Conservation (phyloP, 805 yeast genomes). For the Alloascoidea hylecoeti region DNA sequence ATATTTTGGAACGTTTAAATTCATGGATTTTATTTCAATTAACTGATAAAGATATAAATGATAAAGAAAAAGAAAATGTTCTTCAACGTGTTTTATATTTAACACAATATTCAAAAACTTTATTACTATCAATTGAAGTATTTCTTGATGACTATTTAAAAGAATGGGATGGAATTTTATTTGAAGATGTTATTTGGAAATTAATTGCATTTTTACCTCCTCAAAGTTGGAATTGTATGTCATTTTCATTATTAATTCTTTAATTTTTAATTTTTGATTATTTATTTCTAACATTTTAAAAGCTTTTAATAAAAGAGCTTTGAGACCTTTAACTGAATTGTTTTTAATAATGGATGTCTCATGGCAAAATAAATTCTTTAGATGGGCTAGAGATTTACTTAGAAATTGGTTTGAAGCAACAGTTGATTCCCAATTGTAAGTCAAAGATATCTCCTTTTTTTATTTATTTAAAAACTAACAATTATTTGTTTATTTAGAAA, state of each 20-base stretch:
- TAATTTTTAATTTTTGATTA: too few relatives aligned
- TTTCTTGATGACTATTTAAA: not conserved
- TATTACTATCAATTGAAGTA: not conserved
- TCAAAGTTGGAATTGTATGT: not conserved
- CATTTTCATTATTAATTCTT: too few relatives aligned
- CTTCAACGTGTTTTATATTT: not conserved
- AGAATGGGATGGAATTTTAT: slow-evolving; percentile 1
- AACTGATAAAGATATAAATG: not conserved
- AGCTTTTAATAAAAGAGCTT: not conserved
- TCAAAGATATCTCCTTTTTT: not conserved
- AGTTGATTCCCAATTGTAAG: not conserved
- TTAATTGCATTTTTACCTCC: not conserved
- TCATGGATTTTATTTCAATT: slow-evolving; percentile 1
- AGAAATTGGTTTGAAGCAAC: slow-evolving; percentile 1
- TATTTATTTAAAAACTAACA: not conserved
- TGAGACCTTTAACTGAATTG: not conserved
- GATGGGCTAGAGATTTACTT: not conserved
- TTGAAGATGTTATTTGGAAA: slow-evolving; percentile 1
- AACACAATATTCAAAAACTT: slow-evolving; percentile 1
- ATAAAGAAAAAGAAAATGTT: not conserved
- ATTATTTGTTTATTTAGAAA: not conserved
- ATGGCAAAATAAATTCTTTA: not conserved
- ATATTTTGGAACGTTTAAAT: not conserved
- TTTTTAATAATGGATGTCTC: not conserved
- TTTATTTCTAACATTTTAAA: too few relatives aligned